These are phyloP conservation scores for Rhodotorula sp. DNA, from an alignment of 1,284 basidiomycete genomes.

Conservation along the genomic window DNA sequence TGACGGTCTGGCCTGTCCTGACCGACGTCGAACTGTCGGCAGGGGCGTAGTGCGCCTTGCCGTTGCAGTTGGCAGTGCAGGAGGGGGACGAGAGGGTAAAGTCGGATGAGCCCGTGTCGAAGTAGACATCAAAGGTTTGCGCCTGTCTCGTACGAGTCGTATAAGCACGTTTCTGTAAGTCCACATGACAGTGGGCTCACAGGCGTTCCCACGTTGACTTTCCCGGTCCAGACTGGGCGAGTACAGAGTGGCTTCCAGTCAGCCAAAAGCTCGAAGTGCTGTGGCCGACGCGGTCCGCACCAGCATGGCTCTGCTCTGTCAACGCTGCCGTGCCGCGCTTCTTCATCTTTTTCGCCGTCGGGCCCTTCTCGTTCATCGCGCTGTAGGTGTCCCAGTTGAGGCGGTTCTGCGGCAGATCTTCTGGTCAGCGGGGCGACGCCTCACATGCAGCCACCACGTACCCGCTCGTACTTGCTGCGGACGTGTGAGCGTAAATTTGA, in stretches of 20 bases:
- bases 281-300: neutral
- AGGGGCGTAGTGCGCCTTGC: slow-evolving; percentile 31
- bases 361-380: neutral
- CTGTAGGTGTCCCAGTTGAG: slow-evolving; percentile 3
- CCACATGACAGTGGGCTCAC: slow-evolving; percentile 2
- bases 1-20: slow-evolving; percentile 11
- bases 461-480: slow-evolving; percentile 33
- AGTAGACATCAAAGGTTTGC: slow-evolving; percentile 49
- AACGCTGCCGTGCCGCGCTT: slow-evolving; percentile 18
- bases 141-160: slow-evolving; percentile 39
- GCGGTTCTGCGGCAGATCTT: slow-evolving; percentile 3
- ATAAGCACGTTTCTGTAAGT: slow-evolving; percentile 32
- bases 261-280: neutral
- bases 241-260: neutral
- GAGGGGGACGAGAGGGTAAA: slow-evolving; percentile 48
- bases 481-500: neutral
- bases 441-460: neutral
- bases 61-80: slow-evolving; percentile 24
- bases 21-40: slow-evolving; percentile 7
- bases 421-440: neutral
- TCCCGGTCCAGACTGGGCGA: slow-evolving; percentile 27
- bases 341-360: neutral
- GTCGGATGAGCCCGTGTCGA: slow-evolving; percentile 52
- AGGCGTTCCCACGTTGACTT: slow-evolving; percentile 25
- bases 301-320: neutral